phyloP scores from a whole-genome alignment of 1,284 basidiomycete genomes.

The Fomitopsis betulina region DNA sequence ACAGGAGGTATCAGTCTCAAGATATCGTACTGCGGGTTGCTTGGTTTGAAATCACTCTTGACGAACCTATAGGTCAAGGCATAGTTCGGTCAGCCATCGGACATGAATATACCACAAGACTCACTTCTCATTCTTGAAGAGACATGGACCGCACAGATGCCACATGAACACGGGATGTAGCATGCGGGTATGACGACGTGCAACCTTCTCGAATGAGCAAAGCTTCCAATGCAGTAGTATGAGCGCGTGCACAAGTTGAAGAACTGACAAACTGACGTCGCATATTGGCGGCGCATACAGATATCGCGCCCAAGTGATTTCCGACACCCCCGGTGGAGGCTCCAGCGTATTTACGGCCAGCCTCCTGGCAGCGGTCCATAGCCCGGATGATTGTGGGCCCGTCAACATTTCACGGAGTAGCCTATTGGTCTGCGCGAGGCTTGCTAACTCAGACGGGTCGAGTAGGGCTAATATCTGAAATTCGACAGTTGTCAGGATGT shows the following conservation, averaged over 20 bases:
- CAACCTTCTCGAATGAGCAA: not conserved
- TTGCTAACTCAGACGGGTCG: not conserved
- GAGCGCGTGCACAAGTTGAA: not conserved
- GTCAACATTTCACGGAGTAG: not conserved
- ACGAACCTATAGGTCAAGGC: not conserved
- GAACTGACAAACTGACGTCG: not conserved
- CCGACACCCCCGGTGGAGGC: not conserved
- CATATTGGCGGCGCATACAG: not conserved
- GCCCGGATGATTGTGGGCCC: not conserved
- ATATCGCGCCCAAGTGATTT: not conserved
- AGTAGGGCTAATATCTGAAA: not conserved
- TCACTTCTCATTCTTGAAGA: not conserved
- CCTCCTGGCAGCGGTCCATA: not conserved
- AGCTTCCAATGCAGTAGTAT: too few species aligned
- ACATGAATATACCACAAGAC: not conserved
- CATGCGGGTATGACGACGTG: too few species aligned
- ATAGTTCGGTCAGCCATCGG: not conserved
- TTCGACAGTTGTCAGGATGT: too few species aligned
- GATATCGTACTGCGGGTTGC: too few species aligned
- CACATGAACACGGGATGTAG: not conserved
- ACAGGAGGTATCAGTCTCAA: too few species aligned
- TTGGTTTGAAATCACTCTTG: too few species aligned
- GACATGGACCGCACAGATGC: not conserved
- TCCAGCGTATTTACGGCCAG: not conserved
- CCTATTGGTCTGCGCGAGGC: not conserved